Conservation (phyloP, 257 asterid genomes). For the Voacanga thouarsii region DNA sequence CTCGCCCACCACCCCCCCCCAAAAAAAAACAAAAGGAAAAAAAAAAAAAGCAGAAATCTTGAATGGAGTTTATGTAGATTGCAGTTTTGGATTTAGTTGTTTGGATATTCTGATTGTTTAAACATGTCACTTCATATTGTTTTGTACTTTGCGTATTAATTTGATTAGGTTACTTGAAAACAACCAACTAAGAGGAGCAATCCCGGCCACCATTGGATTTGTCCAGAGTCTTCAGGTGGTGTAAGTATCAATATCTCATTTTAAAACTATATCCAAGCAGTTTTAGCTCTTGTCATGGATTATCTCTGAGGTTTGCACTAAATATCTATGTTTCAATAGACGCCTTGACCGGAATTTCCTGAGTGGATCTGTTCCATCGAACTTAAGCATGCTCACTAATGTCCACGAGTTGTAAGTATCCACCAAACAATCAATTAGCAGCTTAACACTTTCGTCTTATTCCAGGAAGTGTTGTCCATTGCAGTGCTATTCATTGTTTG, state of each 20-base stretch:
- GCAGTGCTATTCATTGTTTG: neutral
- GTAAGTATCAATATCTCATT: slow-evolving; percentile 56
- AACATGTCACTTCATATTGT: neutral
- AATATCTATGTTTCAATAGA: slow-evolving; percentile 1
- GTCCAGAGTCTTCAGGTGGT: slow-evolving; percentile 58
- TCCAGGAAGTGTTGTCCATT: neutral
- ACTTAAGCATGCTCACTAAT: slow-evolving; percentile 54
- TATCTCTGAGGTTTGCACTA: neutral
- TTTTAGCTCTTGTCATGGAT: neutral
- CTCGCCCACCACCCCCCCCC: neutral
- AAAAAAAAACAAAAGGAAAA: neutral
- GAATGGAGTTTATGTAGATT: neutral
- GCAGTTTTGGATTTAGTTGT: neutral
- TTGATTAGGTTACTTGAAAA: slow-evolving; percentile 69
- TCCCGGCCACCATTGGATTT: slow-evolving; percentile 65
- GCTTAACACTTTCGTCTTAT: neutral
- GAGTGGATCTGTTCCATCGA: slow-evolving; percentile 32
- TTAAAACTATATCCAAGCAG: slow-evolving; percentile 24
- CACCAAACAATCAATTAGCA: slow-evolving; percentile 5
- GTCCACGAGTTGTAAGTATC: slow-evolving; percentile 66
- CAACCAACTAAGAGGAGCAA: slow-evolving; percentile 58
- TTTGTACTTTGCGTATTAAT: neutral
- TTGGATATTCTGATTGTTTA: neutral
- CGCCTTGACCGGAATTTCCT: slow-evolving; percentile 30
- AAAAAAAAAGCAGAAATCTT: too few relatives aligned